Percentiles rank a stretch among this genome's conserved stretches.
These are phyloP conservation scores for Mimosa pudica DNA, from an alignment of 306 rosid species.

Conservation along the genomic window DNA sequence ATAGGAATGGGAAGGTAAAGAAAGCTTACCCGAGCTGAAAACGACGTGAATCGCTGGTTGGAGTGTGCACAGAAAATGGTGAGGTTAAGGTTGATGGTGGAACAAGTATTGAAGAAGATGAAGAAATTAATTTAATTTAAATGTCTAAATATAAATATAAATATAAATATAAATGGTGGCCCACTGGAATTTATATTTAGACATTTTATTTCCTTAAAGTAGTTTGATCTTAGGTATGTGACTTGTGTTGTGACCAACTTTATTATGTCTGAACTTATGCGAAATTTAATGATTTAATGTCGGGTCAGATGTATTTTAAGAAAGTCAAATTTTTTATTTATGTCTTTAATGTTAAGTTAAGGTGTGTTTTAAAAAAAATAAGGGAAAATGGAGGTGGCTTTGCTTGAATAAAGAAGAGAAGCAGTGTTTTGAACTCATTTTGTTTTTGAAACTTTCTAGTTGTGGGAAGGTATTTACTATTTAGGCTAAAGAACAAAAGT, in stretches of 20 bases:
- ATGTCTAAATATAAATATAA: too few species aligned
- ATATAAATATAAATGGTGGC: too few species aligned
- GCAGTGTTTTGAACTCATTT: conserved; percentile 40
- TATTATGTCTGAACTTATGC: not conserved
- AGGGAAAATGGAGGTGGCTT: conserved; percentile 53
- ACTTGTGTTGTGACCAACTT: not conserved
- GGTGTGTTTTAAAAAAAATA: conserved; percentile 44
- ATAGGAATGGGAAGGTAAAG: too few species aligned
- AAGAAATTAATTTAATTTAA: too few species aligned
- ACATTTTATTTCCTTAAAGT: too few species aligned
- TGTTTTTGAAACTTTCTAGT: conserved; percentile 31
- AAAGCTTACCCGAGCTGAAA: too few species aligned
- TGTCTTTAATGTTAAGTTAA: conserved; percentile 27
- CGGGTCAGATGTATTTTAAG: not conserved
- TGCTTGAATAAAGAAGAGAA: conserved; percentile 42
- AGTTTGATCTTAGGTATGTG: not conserved
- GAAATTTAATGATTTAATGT: not conserved
- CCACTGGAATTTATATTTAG: too few species aligned
- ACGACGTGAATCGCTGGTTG: too few species aligned
- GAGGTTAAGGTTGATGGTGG: too few species aligned
- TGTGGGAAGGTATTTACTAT: conserved; percentile 45
- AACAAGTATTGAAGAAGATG: too few species aligned
- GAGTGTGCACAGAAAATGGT: too few species aligned
- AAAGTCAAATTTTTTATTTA: not conserved
- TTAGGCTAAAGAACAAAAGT: conserved; percentile 40